phyloP scores from a whole-genome alignment of 75 land plant genomes.

The Picea sitchensis region DNA sequence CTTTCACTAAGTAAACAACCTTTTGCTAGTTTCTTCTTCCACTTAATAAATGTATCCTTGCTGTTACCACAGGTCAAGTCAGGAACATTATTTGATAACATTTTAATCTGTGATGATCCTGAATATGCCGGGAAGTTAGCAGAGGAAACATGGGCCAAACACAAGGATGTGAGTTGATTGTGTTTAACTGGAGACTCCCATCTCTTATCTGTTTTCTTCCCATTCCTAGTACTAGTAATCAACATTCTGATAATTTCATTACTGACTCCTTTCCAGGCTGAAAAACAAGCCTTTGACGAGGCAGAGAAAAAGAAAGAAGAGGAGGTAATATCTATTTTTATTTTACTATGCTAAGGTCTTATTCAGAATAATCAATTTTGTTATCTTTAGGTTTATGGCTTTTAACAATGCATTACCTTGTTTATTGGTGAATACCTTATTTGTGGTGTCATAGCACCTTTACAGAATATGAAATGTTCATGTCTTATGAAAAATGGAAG shows the following conservation, averaged over 20 bases:
- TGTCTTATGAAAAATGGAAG: too few relatives aligned
- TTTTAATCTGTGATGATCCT: constrained; percentile 79
- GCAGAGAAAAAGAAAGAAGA: constrained; percentile 49
- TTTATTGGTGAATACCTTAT: too few relatives aligned
- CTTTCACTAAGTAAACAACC: too few relatives aligned
- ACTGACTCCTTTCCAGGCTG: constrained; percentile 24
- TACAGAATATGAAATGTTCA: too few relatives aligned
- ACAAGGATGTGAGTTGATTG: constrained; percentile 59
- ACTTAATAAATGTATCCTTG: background rate
- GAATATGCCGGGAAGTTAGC: constrained; percentile 75
- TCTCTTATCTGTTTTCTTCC: background rate
- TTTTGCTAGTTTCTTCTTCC: background rate
- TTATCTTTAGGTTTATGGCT: too few relatives aligned
- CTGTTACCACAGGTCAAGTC: constrained; percentile 79
- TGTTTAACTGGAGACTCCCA: background rate
- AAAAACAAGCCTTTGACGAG: constrained; percentile 55
- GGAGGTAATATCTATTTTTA: constrained; percentile 13
- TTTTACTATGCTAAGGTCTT: background rate
- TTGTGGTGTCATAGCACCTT: too few relatives aligned
- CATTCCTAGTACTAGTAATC: background rate
- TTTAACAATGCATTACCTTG: too few relatives aligned
- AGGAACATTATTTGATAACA: constrained; percentile 84
- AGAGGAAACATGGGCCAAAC: constrained; percentile 83
- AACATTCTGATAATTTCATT: background rate
- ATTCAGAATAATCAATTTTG: too few relatives aligned